Conservation (phyloP, 768 basidiomycete species). For the Sporobolomyces pararoseus region DNA sequence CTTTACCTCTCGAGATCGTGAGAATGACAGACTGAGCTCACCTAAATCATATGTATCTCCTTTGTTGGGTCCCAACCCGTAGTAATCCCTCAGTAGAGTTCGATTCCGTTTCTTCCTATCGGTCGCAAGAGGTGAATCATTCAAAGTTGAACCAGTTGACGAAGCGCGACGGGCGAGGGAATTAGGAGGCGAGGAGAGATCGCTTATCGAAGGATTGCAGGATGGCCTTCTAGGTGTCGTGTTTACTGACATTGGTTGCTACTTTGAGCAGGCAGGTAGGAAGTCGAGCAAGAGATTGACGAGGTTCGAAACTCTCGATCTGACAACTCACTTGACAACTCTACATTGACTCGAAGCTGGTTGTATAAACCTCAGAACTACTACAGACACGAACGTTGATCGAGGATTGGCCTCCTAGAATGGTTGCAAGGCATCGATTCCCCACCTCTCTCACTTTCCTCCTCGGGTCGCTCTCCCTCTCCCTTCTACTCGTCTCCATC, state of each 20-base stretch:
- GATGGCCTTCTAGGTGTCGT: slow-evolving; percentile 12
- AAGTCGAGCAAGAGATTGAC: not conserved
- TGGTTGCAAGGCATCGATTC: too few species aligned
- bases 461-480: too few species aligned
- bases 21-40: too few species aligned
- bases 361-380: too few species aligned
- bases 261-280: not conserved
- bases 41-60: slow-evolving; percentile 68
- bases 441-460: too few species aligned
- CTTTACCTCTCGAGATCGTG: too few species aligned
- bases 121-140: not conserved
- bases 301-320: too few species aligned
- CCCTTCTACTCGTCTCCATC: too few species aligned
- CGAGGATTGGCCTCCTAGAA: too few species aligned
- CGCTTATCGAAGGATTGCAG: not conserved
- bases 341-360: not conserved
- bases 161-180: slow-evolving; percentile 25
- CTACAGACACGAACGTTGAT: too few species aligned
- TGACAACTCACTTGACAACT: not conserved
- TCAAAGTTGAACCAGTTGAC: not conserved
- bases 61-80: slow-evolving; percentile 75
- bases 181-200: slow-evolving; percentile 15
- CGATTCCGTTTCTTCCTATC: slow-evolving; percentile 60
- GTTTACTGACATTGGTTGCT: not conserved
- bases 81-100: slow-evolving; percentile 77